phyloP scores from a whole-genome alignment of 768 basidiomycete species.

The Russula sp. region DNA sequence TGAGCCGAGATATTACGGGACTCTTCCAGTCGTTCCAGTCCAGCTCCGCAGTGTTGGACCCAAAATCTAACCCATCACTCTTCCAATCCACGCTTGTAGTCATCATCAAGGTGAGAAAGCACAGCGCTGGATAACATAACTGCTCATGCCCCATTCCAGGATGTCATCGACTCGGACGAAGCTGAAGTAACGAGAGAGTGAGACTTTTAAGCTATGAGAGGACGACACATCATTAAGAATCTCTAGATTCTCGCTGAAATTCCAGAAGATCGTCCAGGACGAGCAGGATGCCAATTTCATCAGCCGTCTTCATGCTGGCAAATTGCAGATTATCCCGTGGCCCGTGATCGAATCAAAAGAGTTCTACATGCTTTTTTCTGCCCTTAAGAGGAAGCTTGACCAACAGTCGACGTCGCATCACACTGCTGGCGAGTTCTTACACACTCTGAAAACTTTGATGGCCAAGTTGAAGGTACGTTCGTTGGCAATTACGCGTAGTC shows the following conservation, averaged over 20 bases:
- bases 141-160: slow-evolving; percentile 31
- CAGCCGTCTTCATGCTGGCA: slow-evolving; percentile 48
- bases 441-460: slow-evolving; percentile 56
- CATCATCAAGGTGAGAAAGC: slow-evolving; percentile 49
- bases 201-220: slow-evolving; percentile 19
- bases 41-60: slow-evolving; percentile 50
- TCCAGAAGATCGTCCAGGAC: slow-evolving; percentile 53
- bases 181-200: slow-evolving; percentile 52
- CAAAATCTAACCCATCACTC: slow-evolving; percentile 47
- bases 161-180: slow-evolving; percentile 57
- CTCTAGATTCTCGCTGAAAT: slow-evolving; percentile 47
- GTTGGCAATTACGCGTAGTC: too few relatives aligned
- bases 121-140: too few relatives aligned
- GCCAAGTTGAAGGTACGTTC: slow-evolving; percentile 51
- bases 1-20: slow-evolving; percentile 52
- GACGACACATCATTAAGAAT: neutral
- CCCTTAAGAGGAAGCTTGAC: slow-evolving; percentile 41
- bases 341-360: slow-evolving; percentile 56
- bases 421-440: slow-evolving; percentile 48
- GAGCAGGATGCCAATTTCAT: slow-evolving; percentile 61
- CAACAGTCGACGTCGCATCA: slow-evolving; percentile 43
- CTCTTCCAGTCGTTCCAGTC: slow-evolving; percentile 59
- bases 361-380: slow-evolving; percentile 48
- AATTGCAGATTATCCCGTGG: slow-evolving; percentile 55
- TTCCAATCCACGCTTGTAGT: slow-evolving; percentile 57